Evolutionary conservation across 2,329 filamentous ascomycete genomes (phyloP).

Genomic region (Cladorrhinum sp.): DNA sequence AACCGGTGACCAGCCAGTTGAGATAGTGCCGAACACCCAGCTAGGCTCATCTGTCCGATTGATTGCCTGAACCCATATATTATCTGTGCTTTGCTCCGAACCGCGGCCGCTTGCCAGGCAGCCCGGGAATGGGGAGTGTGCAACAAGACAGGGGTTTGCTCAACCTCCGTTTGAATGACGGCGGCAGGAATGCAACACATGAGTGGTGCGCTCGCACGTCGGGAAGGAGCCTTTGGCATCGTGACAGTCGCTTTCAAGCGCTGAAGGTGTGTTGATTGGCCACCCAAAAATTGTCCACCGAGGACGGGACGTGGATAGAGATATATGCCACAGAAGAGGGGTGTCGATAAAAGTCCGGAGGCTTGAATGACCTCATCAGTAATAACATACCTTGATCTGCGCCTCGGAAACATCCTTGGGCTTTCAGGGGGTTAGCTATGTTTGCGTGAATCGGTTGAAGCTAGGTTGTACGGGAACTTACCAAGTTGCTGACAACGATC

Average conservation of each 20-base stretch:
- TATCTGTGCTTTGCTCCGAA: constrained; percentile 18
- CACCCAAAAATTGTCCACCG: constrained; percentile 24
- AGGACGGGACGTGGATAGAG: constrained; percentile 28
- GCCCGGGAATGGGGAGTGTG: constrained; percentile 17
- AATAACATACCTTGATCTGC: constrained; percentile 99
- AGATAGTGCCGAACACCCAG: constrained; percentile 21
- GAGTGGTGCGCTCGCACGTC: constrained; percentile 14
- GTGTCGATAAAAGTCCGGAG: constrained; percentile 70
- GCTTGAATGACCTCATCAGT: constrained; percentile 71
- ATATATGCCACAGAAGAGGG: constrained; percentile 36
- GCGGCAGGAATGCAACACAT: constrained; percentile 10
- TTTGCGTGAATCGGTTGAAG: neutral
- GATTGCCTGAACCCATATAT: constrained; percentile 18
- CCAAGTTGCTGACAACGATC: constrained; percentile 97
- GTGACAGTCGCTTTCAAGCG: constrained; percentile 21
- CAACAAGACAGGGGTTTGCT: constrained; percentile 25
- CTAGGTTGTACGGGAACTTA: constrained; percentile 49
- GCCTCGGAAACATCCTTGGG: constrained; percentile 93
- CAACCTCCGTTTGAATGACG: constrained; percentile 23
- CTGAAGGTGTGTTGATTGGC: constrained; percentile 14
- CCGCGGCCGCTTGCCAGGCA: constrained; percentile 31
- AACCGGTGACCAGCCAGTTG: constrained; percentile 29
- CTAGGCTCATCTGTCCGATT: constrained; percentile 21
- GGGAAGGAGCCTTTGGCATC: constrained; percentile 27
- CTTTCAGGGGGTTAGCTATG: constrained; percentile 55